Evolutionary conservation across 345 rosid species (phyloP), one percentile per base, ranked within the genome.

Genomic region (Salix dunnii): DNA sequence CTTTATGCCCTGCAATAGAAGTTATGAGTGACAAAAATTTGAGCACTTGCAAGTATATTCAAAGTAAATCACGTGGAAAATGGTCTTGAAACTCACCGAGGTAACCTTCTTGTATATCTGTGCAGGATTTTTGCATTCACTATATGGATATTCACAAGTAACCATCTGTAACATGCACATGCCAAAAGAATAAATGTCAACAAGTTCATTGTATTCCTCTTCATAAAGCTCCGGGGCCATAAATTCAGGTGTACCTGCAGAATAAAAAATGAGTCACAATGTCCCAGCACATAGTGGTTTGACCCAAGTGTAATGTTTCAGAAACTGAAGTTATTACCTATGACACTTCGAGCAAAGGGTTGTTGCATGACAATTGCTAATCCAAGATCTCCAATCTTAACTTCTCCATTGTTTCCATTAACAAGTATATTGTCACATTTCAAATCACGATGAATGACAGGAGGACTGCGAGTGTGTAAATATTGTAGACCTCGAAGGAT

Each of bases 101-200:
- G 97, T 89, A 64, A 96, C 99, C 89, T 93, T 96, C 89, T 92
- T 93, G 90, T 96, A 96, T 75, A 96, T 96, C 80, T 93, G 97
- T 6, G 98, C 98, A 0, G 96, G 92, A 82, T 93, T 93, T 51
- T 87, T 83, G 87, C 99, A 96, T 83, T 96, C 99, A 48, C 88
- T 84, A 40, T 93, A 96, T 1, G 99, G 99, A 75, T 87, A 91
- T 68, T 93, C 98, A 28, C 89, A 87, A 23, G 98, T 96, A 78
- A 93, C 90, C 95, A 96, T 89, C 91, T 96, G 98, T 71, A 96
- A 72, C 71, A 93, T 82, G 71, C 99, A 93, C 99, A 96, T 91
- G 73, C 99, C 99, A 51, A 96, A 96, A 9, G 99, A 89, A 72
- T 96, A 96, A 58, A 96, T 81, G 75, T 93, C 99, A 0, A 93